These are phyloP conservation scores for Rubus parviflorus DNA, from an alignment of 306 rosid genomes.

Conservation along the genomic window DNA sequence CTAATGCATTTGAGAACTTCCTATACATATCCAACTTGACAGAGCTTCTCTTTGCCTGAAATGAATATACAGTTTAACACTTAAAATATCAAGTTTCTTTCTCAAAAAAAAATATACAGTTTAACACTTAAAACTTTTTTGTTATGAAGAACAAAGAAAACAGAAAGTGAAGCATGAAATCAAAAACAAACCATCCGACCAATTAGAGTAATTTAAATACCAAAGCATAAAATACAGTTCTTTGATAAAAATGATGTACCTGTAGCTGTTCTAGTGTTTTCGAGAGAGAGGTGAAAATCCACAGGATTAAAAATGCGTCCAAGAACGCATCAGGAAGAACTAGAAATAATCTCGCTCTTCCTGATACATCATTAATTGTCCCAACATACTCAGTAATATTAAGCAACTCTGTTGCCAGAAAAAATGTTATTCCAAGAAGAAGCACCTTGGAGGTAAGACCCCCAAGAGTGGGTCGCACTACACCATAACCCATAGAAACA, in stretches of 20 bases:
- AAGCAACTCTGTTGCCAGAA: conserved; percentile 82
- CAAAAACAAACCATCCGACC: neutral
- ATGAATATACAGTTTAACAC: conserved; percentile 17
- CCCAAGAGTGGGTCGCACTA: conserved; percentile 95
- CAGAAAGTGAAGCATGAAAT: neutral
- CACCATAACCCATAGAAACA: conserved; percentile 98
- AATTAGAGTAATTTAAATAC: conserved; percentile 3
- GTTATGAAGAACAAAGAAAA: neutral
- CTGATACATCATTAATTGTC: conserved; percentile 84
- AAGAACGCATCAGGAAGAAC: conserved; percentile 93
- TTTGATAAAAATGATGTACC: conserved; percentile 43
- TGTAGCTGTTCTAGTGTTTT: conserved; percentile 89
- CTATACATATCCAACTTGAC: conserved; percentile 88
- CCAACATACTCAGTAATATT: conserved; percentile 90
- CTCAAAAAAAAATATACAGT: too few relatives aligned
- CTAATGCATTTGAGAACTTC: conserved; percentile 92
- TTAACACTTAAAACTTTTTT: conserved; percentile 15
- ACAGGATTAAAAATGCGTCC: conserved; percentile 90
- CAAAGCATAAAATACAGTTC: neutral
- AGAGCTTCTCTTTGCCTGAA: conserved; percentile 90
- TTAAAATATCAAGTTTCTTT: too few relatives aligned
- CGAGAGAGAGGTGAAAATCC: conserved; percentile 95
- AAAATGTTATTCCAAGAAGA: conserved; percentile 80
- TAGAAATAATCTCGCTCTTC: conserved; percentile 84
- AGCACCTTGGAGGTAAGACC: conserved; percentile 96